Conservation (phyloP, 148 eudicot genomes). For the Spergularia marina region DNA sequence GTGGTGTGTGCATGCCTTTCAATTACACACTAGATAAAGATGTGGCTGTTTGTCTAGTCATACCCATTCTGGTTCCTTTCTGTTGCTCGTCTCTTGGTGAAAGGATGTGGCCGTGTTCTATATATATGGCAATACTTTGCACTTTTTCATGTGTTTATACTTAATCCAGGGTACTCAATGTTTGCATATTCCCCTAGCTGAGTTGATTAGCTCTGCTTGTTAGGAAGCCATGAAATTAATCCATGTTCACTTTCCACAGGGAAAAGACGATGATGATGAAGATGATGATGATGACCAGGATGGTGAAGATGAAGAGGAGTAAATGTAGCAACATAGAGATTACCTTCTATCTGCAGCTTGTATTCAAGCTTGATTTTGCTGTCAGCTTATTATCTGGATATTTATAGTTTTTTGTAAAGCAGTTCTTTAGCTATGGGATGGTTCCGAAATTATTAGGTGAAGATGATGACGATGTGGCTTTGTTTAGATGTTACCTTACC, state of each 20-base stretch:
- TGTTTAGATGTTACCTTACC: slow-evolving; percentile 16
- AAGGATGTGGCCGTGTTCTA: no score
- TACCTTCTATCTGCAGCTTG: background rate
- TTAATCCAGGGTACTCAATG: no score
- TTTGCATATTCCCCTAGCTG: background rate
- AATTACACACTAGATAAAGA: no score
- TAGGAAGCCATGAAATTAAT: background rate
- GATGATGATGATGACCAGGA: slow-evolving; percentile 50
- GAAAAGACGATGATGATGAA: slow-evolving; percentile 30
- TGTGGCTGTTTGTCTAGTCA: no score
- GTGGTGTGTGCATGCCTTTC: no score
- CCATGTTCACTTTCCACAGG: slow-evolving; percentile 26
- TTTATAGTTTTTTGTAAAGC: slow-evolving; percentile 29
- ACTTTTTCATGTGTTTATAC: no score
- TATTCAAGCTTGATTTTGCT: slow-evolving; percentile 12
- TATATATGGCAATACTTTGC: no score
- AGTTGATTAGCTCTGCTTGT: background rate
- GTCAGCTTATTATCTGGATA: slow-evolving; percentile 9
- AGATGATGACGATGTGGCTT: slow-evolving; percentile 19
- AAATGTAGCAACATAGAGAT: slow-evolving; percentile 16
- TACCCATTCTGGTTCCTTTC: no score
- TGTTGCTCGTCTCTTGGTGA: no score
- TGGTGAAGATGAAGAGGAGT: slow-evolving; percentile 43
- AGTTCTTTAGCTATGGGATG: slow-evolving; percentile 17
- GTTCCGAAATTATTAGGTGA: slow-evolving; percentile 9